A percentile compares a stretch with the other conserved stretches of the same genome.
Conservation (phyloP, 208 protist species). For the Trypanosoma melophagium region DNA sequence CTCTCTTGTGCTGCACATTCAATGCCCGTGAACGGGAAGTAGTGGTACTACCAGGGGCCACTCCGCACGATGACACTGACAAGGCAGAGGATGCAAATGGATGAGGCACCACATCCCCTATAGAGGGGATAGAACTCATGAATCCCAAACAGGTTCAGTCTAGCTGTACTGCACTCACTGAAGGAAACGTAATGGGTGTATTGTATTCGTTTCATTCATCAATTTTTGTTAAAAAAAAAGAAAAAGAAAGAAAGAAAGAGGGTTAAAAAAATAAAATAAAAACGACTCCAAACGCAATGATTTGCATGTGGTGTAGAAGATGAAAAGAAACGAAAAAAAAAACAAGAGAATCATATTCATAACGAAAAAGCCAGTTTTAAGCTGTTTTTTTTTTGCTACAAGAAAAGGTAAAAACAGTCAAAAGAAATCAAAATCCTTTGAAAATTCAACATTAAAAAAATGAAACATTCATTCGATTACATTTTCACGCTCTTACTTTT, state of each 20-base stretch:
- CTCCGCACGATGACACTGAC: neutral
- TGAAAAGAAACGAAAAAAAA: too few relatives aligned
- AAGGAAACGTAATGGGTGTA: neutral
- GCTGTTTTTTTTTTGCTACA: neutral
- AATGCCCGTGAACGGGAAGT: conserved; percentile 21
- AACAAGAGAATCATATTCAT: too few relatives aligned
- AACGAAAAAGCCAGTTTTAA: too few relatives aligned
- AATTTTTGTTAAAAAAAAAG: neutral
- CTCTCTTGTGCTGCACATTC: conserved; percentile 19
- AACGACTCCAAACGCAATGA: neutral
- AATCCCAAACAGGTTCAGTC: neutral
- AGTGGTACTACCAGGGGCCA: conserved; percentile 6
- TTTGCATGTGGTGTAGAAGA: too few relatives aligned
- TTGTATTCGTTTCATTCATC: neutral
- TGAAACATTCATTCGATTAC: neutral
- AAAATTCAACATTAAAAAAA: neutral
- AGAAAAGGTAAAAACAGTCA: neutral
- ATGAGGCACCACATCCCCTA: conserved; percentile 2
- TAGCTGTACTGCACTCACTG: too few relatives aligned
- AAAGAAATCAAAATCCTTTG: neutral
- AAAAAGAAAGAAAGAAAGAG: conserved; percentile 3
- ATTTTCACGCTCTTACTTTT: neutral
- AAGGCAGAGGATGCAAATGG: neutral
- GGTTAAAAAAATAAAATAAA: neutral
- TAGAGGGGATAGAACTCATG: neutral